Evolutionary conservation across 768 basidiomycete species (phyloP).

Genomic region (Pholiota conissans): DNA sequence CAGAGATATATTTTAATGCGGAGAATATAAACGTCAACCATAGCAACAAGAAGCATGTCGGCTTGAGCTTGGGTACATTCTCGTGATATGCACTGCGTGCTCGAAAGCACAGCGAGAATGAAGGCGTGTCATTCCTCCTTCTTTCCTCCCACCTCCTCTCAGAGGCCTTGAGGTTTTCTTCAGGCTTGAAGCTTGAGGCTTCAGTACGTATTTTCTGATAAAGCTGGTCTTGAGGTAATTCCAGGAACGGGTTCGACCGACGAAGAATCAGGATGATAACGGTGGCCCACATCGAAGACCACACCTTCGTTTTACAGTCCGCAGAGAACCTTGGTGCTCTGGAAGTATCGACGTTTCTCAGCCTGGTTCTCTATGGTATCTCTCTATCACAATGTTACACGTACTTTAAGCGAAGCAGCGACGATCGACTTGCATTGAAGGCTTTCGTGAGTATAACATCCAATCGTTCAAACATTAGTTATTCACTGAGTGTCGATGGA

Average conservation of each 20-base stretch:
- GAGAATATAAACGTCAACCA: neutral
- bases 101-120: no score
- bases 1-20: neutral
- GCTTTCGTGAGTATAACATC: neutral
- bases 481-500: no score
- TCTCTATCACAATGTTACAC: slow-evolving; percentile 10
- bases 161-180: neutral
- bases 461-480: neutral
- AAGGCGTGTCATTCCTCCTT: neutral
- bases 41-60: neutral
- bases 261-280: neutral
- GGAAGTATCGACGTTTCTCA: slow-evolving; percentile 10
- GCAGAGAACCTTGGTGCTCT: slow-evolving; percentile 12
- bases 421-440: slow-evolving; percentile 4
- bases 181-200: neutral
- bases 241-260: neutral
- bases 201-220: neutral
- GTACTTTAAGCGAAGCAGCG: neutral
- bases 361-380: slow-evolving; percentile 10
- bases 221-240: neutral
- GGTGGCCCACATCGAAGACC: neutral
- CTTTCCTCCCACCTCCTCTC: neutral
- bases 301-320: slow-evolving; percentile 8
- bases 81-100: no score
- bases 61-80: no score